Evolutionary conservation across 2,329 filamentous ascomycete species (phyloP).

Genomic region (Akanthomyces uredinophilus): DNA sequence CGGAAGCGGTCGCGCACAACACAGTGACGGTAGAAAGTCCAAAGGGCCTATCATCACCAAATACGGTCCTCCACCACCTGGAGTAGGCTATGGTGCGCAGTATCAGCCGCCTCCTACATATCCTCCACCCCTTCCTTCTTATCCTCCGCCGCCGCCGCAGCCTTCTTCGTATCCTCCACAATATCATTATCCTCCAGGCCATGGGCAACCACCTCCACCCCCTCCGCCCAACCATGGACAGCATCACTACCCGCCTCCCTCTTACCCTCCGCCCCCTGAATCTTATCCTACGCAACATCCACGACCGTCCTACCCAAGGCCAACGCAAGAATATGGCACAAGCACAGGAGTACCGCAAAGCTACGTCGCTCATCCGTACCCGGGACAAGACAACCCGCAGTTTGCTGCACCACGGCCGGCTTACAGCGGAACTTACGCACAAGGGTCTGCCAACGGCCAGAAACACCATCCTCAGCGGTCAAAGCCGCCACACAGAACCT

Average conservation of each 20-base stretch:
- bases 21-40: slow-evolving; percentile 26
- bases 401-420: slow-evolving; percentile 7
- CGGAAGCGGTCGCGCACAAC: slow-evolving; percentile 25
- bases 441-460: background rate
- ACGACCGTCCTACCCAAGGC: slow-evolving; percentile 8
- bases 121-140: slow-evolving; percentile 6
- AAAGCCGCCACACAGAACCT: background rate
- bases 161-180: slow-evolving; percentile 15
- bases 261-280: slow-evolving; percentile 20
- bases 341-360: background rate
- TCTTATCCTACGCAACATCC: slow-evolving; percentile 10
- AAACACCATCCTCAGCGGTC: slow-evolving; percentile 3
- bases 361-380: slow-evolving; percentile 2
- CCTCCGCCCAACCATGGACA: slow-evolving; percentile 13
- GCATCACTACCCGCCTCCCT: slow-evolving; percentile 17
- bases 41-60: slow-evolving; percentile 20
- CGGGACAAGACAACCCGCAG: slow-evolving; percentile 1
- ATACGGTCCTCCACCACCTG: slow-evolving; percentile 19
- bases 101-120: slow-evolving; percentile 23
- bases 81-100: slow-evolving; percentile 23
- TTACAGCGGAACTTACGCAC: slow-evolving; percentile 12
- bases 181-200: slow-evolving; percentile 15
- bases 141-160: slow-evolving; percentile 9
- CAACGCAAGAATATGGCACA: background rate
- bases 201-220: slow-evolving; percentile 16